phyloP scores from a whole-genome alignment of 805 yeast genomes.

The Suhomyces sp. region DNA sequence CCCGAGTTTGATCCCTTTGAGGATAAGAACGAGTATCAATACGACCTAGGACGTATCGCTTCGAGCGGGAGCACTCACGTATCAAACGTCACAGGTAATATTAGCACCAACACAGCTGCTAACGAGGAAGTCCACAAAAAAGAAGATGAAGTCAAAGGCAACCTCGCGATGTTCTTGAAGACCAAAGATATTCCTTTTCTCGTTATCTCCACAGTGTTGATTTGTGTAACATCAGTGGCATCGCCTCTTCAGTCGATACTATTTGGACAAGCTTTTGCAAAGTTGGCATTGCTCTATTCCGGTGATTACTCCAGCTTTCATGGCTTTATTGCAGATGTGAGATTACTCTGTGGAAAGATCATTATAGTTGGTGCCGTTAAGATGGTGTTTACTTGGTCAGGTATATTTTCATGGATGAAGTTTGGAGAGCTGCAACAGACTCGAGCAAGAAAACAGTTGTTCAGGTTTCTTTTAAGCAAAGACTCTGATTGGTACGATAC shows the following conservation, averaged over 20 bases:
- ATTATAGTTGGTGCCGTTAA: conserved; percentile 32
- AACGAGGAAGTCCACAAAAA: too few species aligned
- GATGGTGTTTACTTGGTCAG: conserved; percentile 45
- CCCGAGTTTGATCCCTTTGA: neutral
- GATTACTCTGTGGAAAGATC: conserved; percentile 29
- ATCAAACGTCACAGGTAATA: neutral
- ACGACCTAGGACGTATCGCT: neutral
- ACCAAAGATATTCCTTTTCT: conserved; percentile 20
- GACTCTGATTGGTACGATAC: conserved; percentile 63
- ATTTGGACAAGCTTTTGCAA: conserved; percentile 60
- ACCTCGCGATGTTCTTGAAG: conserved; percentile 20
- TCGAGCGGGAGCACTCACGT: neutral
- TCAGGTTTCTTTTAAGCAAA: conserved; percentile 43
- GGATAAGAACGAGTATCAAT: neutral
- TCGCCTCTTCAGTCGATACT: conserved; percentile 63
- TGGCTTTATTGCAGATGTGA: conserved; percentile 28
- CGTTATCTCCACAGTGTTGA: conserved; percentile 27
- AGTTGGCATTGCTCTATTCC: conserved; percentile 23
- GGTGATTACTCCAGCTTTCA: conserved; percentile 27
- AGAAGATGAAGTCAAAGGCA: neutral
- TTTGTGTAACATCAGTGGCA: conserved; percentile 51
- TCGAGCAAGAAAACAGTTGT: conserved; percentile 50
- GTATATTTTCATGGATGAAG: conserved; percentile 59
- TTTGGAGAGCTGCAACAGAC: conserved; percentile 71
- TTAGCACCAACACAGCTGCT: neutral